These are phyloP conservation scores for Cryphonectria nitschkei DNA, from an alignment of 2,329 filamentous ascomycete species.

Conservation along the genomic window DNA sequence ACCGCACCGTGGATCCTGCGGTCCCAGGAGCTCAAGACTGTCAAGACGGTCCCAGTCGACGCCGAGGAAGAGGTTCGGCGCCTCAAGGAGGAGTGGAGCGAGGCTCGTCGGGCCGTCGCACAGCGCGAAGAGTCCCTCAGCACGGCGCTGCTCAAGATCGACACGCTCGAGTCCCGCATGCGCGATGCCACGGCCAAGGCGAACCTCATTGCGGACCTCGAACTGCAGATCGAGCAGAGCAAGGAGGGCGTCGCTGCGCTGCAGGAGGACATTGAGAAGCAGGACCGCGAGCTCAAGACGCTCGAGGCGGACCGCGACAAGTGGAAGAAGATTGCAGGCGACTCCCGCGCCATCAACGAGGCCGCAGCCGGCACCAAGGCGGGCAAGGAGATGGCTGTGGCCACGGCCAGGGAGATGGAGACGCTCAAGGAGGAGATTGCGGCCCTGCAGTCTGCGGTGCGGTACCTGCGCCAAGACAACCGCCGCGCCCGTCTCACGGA, in stretches of 20 bases:
- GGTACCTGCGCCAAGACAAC: conserved; percentile 71
- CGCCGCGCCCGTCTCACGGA: conserved; percentile 62
- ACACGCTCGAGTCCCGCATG: conserved; percentile 87
- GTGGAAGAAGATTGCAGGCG: conserved; percentile 72
- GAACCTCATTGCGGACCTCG: conserved; percentile 67
- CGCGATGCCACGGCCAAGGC: conserved; percentile 80
- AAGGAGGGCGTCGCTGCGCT: conserved; percentile 56
- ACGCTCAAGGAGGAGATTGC: conserved; percentile 70
- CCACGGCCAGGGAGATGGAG: conserved; percentile 74
- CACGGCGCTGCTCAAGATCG: conserved; percentile 88
- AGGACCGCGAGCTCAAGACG: conserved; percentile 67
- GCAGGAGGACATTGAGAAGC: conserved; percentile 67
- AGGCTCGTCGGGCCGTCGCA: conserved; percentile 72
- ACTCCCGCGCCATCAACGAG: conserved; percentile 60
- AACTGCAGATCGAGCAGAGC: conserved; percentile 59
- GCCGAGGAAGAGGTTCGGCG: conserved; percentile 83
- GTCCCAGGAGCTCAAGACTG: conserved; percentile 78
- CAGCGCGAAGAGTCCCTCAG: conserved; percentile 82
- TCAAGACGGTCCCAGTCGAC: conserved; percentile 79
- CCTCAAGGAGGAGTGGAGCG: conserved; percentile 78
- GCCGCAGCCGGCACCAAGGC: conserved; percentile 52
- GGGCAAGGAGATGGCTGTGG: conserved; percentile 68
- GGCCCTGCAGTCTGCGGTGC: conserved; percentile 65
- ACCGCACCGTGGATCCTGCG: conserved; percentile 83
- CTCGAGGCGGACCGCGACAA: conserved; percentile 70